A percentile compares a stretch with the other conserved stretches of the same genome.
phyloP scores from a whole-genome alignment of 2,329 filamentous ascomycete genomes.

The Fusarium transvaalense region DNA sequence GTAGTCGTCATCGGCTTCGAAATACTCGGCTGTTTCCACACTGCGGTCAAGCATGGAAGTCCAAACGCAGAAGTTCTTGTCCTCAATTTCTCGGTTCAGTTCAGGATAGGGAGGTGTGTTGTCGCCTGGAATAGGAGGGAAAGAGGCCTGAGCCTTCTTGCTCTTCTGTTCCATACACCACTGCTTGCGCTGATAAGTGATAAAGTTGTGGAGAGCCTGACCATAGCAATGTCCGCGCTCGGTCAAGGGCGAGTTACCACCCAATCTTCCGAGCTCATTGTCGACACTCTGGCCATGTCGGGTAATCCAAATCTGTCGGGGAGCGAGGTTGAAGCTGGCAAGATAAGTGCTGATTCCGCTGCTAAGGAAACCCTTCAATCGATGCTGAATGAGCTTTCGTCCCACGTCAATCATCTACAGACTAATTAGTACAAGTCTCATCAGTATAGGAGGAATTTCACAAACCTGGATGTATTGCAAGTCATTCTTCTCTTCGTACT shows the following conservation, averaged over 20 bases:
- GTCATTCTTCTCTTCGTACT: slow-evolving; percentile 89
- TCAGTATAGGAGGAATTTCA: not conserved
- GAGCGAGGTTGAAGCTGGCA: slow-evolving; percentile 95
- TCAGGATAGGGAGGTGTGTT: slow-evolving; percentile 96
- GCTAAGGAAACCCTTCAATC: slow-evolving; percentile 91
- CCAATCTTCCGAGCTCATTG: slow-evolving; percentile 88
- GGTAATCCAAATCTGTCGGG: slow-evolving; percentile 98
- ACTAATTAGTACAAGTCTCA: slow-evolving; percentile 43
- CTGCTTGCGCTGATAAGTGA: slow-evolving; percentile 80
- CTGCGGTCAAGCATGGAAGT: slow-evolving; percentile 95
- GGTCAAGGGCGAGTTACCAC: slow-evolving; percentile 88
- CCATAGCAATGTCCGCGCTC: slow-evolving; percentile 85
- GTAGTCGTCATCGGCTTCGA: slow-evolving; percentile 91
- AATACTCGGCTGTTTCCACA: slow-evolving; percentile 88
- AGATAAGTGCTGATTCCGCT: slow-evolving; percentile 94
- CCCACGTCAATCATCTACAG: slow-evolving; percentile 93
- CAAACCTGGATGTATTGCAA: slow-evolving; percentile 89
- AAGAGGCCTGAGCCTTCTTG: slow-evolving; percentile 80
- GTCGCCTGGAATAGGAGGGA: slow-evolving; percentile 91
- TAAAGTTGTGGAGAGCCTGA: slow-evolving; percentile 82
- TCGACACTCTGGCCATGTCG: slow-evolving; percentile 92
- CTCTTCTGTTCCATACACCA: slow-evolving; percentile 88
- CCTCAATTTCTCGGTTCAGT: slow-evolving; percentile 74
- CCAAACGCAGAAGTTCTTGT: slow-evolving; percentile 98
- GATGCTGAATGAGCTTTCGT: slow-evolving; percentile 90